Conservation (phyloP, 345 rosid genomes). For the Salix arbutifolia region DNA sequence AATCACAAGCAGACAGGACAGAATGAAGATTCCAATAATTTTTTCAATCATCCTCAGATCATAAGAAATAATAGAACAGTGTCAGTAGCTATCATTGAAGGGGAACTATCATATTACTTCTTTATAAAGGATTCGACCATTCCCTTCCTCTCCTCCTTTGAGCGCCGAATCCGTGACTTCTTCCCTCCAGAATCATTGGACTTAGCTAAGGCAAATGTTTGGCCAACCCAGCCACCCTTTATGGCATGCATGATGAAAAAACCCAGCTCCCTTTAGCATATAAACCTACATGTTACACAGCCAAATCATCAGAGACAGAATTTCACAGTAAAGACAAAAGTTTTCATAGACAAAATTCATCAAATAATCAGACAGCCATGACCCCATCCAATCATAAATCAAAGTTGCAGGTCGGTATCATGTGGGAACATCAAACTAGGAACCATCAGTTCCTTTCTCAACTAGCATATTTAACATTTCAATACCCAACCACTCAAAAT, state of each 20-base stretch:
- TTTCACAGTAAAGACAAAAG: neutral
- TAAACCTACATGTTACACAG: constrained; percentile 5
- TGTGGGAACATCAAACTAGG: neutral
- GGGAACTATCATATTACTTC: constrained; percentile 41
- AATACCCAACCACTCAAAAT: neutral
- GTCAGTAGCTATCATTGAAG: constrained; percentile 5
- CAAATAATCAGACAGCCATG: neutral
- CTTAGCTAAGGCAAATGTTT: constrained; percentile 75
- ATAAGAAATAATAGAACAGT: constrained; percentile 8
- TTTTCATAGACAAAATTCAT: neutral
- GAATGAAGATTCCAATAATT: neutral
- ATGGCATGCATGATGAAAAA: constrained; percentile 57
- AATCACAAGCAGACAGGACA: neutral
- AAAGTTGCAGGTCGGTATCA: neutral
- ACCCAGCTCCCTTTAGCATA: constrained; percentile 12
- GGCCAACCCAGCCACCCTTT: constrained; percentile 66
- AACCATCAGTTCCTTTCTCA: neutral
- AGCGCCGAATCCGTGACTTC: constrained; percentile 78
- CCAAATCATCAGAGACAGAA: neutral
- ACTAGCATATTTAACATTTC: neutral
- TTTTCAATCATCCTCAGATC: neutral
- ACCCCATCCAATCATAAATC: neutral
- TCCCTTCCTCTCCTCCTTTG: constrained; percentile 87
- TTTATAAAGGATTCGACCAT: constrained; percentile 81
- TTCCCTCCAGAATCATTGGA: constrained; percentile 60